Base-by-base conservation (phyloP, 73 alveolate species). In the Symbiodinium natans region DNA sequence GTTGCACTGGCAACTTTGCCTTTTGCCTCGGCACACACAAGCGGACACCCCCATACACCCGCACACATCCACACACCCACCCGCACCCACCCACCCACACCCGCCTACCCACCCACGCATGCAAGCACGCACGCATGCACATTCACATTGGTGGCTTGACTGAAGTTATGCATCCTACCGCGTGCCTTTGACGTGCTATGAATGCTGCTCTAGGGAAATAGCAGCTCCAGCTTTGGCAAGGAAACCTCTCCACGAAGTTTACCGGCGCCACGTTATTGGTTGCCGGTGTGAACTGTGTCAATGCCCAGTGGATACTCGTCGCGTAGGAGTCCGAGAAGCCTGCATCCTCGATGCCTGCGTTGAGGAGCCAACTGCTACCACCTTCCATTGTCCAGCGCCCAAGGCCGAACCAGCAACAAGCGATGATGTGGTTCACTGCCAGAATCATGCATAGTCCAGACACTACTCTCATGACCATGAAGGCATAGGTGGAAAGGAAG, bases 351-450 rank as follows among this genome's bases (percentile, higher is more conserved):
- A 63, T 63, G 10, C 71, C 94, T 0, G 94, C 54, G 40, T n/a
- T 15, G 4, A 52, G 19, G 8, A 86, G 25, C 94, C 94, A 86
- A 33, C 83, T 54, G 34, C 56, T 46, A 8, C 94, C 94, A 36
- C 33, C 40, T 25, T 86, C 94, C 29, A 86, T 13, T 21, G 36
- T 19, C 31, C 63, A 41, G 56, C 83, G 71, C 29, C 94, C 94
- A 29, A 86, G 34, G 59, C 94, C 94, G 15, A 54, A 86, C 95
- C 95, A 88, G 86, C 95, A 88, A 27, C 95, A 88, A 0, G 95
- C 95, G 41, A 88, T 75, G 41, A 86, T 33, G 83, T 86, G 94
- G 83, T 86, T 86, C 83, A 86, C 71, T 52, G 94, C 94, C 94
- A 86, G 34, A 25, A 86, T 86, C 94, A 86, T 86, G 42, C 36